phyloP scores from a whole-genome alignment of 2,329 filamentous ascomycete genomes.

The Biscogniauxia mediterranea region DNA sequence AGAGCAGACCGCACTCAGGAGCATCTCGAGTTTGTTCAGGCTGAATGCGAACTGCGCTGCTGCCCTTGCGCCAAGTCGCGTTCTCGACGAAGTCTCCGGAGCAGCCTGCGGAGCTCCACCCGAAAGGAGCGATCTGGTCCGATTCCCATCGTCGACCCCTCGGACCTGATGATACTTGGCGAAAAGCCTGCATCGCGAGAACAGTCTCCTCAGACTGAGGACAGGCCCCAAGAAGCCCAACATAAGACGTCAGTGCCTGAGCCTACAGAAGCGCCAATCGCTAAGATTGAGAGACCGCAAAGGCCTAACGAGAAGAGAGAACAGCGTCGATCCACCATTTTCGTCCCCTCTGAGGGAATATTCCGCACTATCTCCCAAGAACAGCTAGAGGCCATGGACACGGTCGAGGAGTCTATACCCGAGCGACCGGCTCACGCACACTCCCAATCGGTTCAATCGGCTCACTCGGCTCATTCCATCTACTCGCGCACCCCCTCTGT shows the following conservation, averaged over 20 bases:
- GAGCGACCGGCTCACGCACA: constrained; percentile 32
- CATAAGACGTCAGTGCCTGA: constrained; percentile 19
- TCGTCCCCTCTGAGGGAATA: constrained; percentile 61
- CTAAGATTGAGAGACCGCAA: constrained; percentile 14
- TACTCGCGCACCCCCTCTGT: constrained; percentile 61
- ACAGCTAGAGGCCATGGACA: constrained; percentile 46
- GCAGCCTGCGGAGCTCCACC: constrained; percentile 20
- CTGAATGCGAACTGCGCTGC: constrained; percentile 68
- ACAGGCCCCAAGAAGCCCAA: constrained; percentile 9
- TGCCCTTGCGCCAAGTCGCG: constrained; percentile 56
- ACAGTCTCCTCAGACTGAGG: constrained; percentile 31
- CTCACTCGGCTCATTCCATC: constrained; percentile 43
- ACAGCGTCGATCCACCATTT: constrained; percentile 51
- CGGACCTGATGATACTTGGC: constrained; percentile 44
- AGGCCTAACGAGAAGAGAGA: constrained; percentile 25
- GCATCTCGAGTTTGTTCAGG: constrained; percentile 71
- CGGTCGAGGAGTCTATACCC: constrained; percentile 27
- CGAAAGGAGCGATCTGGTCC: constrained; percentile 37
- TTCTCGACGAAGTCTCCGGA: constrained; percentile 31
- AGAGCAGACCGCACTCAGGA: constrained; percentile 69
- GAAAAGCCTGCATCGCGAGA: constrained; percentile 27
- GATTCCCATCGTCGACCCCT: constrained; percentile 39
- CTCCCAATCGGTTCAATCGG: constrained; percentile 34
- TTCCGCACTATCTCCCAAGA: constrained; percentile 60
- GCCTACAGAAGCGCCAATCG: constrained; percentile 27